A percentile compares a stretch with the other conserved stretches of the same genome.
Evolutionary conservation across 2,329 filamentous ascomycete genomes (phyloP).

Genomic region (Trichoderma koningiopsis): DNA sequence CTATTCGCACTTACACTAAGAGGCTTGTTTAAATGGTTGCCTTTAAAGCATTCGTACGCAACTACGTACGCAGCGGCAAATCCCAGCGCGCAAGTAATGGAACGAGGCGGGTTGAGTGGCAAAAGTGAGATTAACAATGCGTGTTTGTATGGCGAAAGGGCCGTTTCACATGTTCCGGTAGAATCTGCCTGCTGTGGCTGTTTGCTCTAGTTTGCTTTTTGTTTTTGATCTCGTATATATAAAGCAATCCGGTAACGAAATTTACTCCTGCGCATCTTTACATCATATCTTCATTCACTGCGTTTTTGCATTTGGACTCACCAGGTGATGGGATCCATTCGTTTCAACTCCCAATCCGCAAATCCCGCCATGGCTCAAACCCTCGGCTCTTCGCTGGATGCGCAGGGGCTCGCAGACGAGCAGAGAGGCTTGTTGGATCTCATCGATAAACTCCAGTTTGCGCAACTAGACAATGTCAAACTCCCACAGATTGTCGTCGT

Average conservation of each 20-base stretch:
- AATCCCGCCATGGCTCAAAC: constrained; percentile 41
- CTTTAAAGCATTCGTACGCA: constrained; percentile 15
- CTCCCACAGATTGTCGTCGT: constrained; percentile 66
- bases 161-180: neutral
- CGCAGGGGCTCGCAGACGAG: constrained; percentile 54
- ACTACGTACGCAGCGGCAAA: constrained; percentile 14
- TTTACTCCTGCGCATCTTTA: neutral
- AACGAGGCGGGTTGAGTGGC: constrained; percentile 5
- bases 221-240: neutral
- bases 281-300: neutral
- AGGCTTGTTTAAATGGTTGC: constrained; percentile 12
- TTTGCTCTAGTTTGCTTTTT: neutral
- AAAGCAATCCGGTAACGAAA: neutral
- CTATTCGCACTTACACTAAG: neutral
- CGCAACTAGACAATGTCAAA: constrained; percentile 54
- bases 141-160: neutral
- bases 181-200: neutral
- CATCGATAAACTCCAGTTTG: constrained; percentile 57
- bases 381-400: constrained; percentile 52
- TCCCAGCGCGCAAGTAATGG: neutral
- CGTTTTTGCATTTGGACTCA: neutral
- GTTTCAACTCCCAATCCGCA: constrained; percentile 5
- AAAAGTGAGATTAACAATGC: neutral
- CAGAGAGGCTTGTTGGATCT: constrained; percentile 60
- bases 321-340: constrained; percentile 28